These are phyloP conservation scores for Termitomyces heimii DNA, from an alignment of 768 basidiomycete genomes.

Conservation along the genomic window DNA sequence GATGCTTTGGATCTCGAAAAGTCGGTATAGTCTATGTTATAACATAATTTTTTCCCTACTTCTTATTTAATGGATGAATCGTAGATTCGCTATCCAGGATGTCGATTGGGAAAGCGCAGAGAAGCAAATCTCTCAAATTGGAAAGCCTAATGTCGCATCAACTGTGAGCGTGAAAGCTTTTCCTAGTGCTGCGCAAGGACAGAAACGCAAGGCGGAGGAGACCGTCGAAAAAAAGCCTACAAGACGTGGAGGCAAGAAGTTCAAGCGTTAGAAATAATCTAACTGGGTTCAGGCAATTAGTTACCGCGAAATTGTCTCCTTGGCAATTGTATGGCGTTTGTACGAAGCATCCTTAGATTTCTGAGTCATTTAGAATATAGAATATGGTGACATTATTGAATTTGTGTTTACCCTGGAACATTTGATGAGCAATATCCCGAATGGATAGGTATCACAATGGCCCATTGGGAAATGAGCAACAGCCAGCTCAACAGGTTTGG, in stretches of 20 bases:
- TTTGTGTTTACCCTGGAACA: no score
- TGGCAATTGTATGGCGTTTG: not conserved
- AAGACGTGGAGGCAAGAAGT: conserved; percentile 39
- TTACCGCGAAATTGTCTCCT: not conserved
- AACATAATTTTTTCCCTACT: not conserved
- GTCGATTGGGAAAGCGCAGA: conserved; percentile 76
- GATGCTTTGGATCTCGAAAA: conserved; percentile 82
- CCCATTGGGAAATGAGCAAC: no score
- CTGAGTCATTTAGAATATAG: no score
- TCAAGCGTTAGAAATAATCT: conserved; percentile 23
- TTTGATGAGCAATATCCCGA: no score
- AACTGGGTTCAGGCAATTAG: not conserved
- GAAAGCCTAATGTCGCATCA: conserved; percentile 37
- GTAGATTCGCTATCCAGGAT: conserved; percentile 73
- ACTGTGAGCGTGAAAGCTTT: conserved; percentile 71
- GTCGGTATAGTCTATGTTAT: conserved; percentile 42
- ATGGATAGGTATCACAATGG: no score
- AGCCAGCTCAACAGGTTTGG: no score
- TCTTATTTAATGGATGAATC: conserved; percentile 11
- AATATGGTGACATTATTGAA: no score
- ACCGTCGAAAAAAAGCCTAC: conserved; percentile 44
- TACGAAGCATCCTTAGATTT: not conserved
- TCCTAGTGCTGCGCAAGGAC: conserved; percentile 19
- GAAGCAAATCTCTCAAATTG: conserved; percentile 54
- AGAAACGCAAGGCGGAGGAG: conserved; percentile 56